Conservation (phyloP, 768 basidiomycete genomes). For the Phaeotremella skinneri region DNA sequence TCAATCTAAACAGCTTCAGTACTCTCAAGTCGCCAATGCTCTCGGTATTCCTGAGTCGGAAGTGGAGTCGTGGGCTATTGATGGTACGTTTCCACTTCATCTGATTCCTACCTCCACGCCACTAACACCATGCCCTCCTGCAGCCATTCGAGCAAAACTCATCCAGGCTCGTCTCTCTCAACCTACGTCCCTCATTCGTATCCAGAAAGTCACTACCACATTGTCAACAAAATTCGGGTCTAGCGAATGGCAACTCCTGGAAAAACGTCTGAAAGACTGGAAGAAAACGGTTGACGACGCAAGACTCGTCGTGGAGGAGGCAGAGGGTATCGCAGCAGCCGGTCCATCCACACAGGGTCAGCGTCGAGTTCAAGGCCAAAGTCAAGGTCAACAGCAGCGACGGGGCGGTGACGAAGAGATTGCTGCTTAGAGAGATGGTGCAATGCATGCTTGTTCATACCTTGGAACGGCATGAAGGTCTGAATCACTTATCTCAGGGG, state of each 20-base stretch:
- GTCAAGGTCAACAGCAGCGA: conserved; percentile 4
- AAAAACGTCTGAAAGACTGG: conserved; percentile 46
- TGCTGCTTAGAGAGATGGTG: conserved; percentile 2
- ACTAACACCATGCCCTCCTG: neutral
- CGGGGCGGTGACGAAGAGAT: conserved; percentile 3
- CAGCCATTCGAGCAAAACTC: conserved; percentile 47
- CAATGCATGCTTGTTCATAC: neutral
- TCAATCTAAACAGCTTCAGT: conserved; percentile 31
- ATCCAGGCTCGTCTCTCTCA: conserved; percentile 47
- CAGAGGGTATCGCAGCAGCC: conserved; percentile 29
- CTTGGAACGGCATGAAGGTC: neutral
- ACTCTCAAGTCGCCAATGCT: conserved; percentile 37
- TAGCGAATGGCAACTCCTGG: conserved; percentile 45
- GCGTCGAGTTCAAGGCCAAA: conserved; percentile 7
- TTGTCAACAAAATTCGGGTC: conserved; percentile 34
- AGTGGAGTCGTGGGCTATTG: conserved; percentile 50
- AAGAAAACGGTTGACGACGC: conserved; percentile 44
- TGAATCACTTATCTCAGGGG: too few relatives aligned
- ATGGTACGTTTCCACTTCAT: conserved; percentile 32
- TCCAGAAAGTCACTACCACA: conserved; percentile 38
- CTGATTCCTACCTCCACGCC: neutral
- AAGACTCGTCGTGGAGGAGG: conserved; percentile 40
- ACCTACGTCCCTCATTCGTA: conserved; percentile 41
- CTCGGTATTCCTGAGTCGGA: conserved; percentile 38
- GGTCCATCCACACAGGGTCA: conserved; percentile 19